Percentiles rank a stretch among this genome's conserved stretches.
These are phyloP conservation scores for Rhododendron ovatum DNA, from an alignment of 148 eudicot species.

Conservation along the genomic window DNA sequence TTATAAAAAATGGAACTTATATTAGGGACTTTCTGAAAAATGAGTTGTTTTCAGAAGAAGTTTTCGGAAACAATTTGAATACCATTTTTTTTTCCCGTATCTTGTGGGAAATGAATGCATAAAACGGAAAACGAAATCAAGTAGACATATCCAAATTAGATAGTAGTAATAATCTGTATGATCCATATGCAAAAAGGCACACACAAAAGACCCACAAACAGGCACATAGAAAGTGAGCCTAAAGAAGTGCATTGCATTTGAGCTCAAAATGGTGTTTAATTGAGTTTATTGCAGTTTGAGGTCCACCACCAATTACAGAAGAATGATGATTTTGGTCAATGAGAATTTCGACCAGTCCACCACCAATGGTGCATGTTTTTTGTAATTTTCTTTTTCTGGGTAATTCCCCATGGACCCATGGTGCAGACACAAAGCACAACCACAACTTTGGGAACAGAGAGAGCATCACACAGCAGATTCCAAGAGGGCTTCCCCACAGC, in stretches of 20 bases:
- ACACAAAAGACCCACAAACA: constrained; percentile 15
- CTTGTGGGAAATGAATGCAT: neutral
- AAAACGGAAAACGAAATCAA: neutral
- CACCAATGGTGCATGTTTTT: constrained; percentile 29
- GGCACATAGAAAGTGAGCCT: constrained; percentile 13
- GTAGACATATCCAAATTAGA: neutral
- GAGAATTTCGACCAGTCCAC: constrained; percentile 16
- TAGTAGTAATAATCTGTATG: neutral
- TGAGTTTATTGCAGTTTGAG: constrained; percentile 31
- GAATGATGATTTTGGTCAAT: constrained; percentile 44
- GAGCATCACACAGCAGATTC: constrained; percentile 21
- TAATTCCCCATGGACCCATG: constrained; percentile 6
- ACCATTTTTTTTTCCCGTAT: neutral
- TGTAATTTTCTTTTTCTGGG: neutral
- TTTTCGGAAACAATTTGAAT: neutral
- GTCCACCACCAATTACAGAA: constrained; percentile 28
- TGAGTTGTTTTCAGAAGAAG: neutral
- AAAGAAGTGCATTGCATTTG: neutral
- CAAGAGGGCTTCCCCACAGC: constrained; percentile 16
- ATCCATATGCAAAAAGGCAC: constrained; percentile 10
- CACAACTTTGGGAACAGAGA: constrained; percentile 20
- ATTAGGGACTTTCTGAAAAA: neutral
- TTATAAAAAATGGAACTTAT: neutral
- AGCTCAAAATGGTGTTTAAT: constrained; percentile 15
- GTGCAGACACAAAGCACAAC: constrained; percentile 12